Percentiles rank a stretch among this genome's conserved stretches.
These are phyloP conservation scores for Polytrichum formosum DNA, from an alignment of 225 moss, liverwort and hornwort species.

Conservation along the genomic window DNA sequence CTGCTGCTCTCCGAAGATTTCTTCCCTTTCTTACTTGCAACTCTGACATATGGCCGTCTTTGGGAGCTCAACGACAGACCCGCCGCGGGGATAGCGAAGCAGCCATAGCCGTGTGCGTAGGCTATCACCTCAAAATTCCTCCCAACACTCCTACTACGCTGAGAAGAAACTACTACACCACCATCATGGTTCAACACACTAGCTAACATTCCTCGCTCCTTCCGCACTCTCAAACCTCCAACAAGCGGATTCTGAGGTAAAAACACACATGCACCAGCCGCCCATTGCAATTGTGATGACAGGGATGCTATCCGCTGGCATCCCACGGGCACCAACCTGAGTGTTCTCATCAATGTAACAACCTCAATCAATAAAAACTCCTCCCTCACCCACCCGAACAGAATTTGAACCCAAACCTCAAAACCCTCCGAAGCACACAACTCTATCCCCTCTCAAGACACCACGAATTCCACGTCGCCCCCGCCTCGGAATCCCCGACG, in stretches of 20 bases:
- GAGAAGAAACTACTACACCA: not conserved
- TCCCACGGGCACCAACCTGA: slow-evolving; percentile 28
- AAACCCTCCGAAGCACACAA: no score
- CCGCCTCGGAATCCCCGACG: no score
- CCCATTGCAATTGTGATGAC: slow-evolving; percentile 21
- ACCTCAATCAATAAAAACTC: not conserved
- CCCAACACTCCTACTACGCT: slow-evolving; percentile 19
- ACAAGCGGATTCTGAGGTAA: slow-evolving; percentile 5
- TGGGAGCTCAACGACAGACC: slow-evolving; percentile 18
- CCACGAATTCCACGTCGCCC: no score
- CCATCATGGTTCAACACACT: no score
- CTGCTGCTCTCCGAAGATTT: slow-evolving; percentile 20
- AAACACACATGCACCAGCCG: slow-evolving; percentile 9
- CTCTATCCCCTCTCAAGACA: no score
- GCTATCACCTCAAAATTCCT: slow-evolving; percentile 5
- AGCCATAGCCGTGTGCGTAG: slow-evolving; percentile 21
- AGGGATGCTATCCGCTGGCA: slow-evolving; percentile 4
- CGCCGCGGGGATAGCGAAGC: slow-evolving; percentile 18
- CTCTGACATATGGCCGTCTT: slow-evolving; percentile 25
- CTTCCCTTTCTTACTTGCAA: slow-evolving; percentile 47
- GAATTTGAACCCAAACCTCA: no score
- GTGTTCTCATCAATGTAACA: slow-evolving; percentile 39
- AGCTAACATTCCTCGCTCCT: slow-evolving; percentile 1
- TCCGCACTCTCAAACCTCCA: slow-evolving; percentile 20
- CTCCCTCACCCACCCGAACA: no score